phyloP scores from a whole-genome alignment of 2,329 filamentous ascomycete genomes.

The Microcyclospora tardicrescens region DNA sequence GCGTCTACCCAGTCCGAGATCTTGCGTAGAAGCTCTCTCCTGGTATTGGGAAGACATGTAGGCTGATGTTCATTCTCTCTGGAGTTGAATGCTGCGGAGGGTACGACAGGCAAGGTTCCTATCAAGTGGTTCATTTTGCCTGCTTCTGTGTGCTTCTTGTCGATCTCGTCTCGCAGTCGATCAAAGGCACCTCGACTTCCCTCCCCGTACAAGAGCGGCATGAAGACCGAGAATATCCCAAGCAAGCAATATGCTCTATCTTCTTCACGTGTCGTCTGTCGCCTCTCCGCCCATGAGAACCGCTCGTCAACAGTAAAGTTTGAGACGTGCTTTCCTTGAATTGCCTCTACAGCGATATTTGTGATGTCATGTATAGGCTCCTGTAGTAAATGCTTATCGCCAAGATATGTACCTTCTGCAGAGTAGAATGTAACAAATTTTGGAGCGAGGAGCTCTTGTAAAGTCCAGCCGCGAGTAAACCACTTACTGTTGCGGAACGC shows the following conservation, averaged over 20 bases:
- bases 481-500: too few species aligned
- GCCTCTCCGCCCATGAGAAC: conserved; percentile 1
- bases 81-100: too few species aligned
- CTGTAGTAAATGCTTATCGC: conserved; percentile 5
- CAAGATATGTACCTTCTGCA: conserved; percentile 9
- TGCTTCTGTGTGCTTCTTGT: too few species aligned
- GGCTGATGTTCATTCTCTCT: too few species aligned
- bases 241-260: conserved; percentile 6
- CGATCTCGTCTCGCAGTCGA: too few species aligned
- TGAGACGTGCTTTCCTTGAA: neutral
- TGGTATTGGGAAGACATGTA: conserved; percentile 14
- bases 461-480: conserved; percentile 6
- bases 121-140: too few species aligned
- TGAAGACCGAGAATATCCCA: conserved; percentile 5
- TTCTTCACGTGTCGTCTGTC: conserved; percentile 2
- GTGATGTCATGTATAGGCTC: conserved; percentile 13
- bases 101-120: too few species aligned
- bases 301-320: conserved; percentile 11
- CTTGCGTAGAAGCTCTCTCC: conserved; percentile 12
- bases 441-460: conserved; percentile 11
- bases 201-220: conserved; percentile 6
- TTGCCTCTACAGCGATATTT: conserved; percentile 6
- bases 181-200: too few species aligned
- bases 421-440: conserved; percentile 5
- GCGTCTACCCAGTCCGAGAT: conserved; percentile 14